A percentile compares a stretch with the other conserved stretches of the same genome.
Conservation (phyloP, 371 early-diverging fungal species). For the Dipsacomyces acuminosporus region DNA sequence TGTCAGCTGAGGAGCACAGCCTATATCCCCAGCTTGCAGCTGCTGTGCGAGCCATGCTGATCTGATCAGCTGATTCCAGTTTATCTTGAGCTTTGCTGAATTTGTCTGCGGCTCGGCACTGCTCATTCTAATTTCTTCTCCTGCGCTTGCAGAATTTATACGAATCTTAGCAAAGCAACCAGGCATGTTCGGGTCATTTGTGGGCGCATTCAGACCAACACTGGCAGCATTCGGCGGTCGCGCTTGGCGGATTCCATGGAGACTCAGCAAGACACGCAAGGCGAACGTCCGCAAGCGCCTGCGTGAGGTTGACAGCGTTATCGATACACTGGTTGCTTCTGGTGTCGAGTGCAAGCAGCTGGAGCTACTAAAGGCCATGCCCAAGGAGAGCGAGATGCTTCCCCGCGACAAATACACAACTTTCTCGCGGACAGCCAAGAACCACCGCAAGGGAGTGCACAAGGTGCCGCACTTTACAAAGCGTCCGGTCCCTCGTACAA, state of each 20-base stretch:
- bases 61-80: background rate
- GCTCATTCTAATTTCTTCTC: background rate
- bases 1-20: background rate
- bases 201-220: conserved; percentile 45
- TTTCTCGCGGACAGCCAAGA: conserved; percentile 70
- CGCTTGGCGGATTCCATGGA: conserved; percentile 63
- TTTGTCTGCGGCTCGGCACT: background rate
- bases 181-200: conserved; percentile 39
- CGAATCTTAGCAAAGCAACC: too few species aligned
- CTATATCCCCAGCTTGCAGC: background rate
- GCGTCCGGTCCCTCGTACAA: conserved; percentile 72
- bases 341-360: conserved; percentile 87
- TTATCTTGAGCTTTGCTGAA: background rate
- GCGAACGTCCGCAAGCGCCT: conserved; percentile 91
- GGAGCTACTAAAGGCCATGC: conserved; percentile 67
- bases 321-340: conserved; percentile 74
- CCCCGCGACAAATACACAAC: conserved; percentile 92
- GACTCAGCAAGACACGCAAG: conserved; percentile 88
- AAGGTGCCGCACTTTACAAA: conserved; percentile 95
- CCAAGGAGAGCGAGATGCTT: conserved; percentile 80
- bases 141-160: background rate
- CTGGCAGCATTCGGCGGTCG: conserved; percentile 48
- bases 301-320: conserved; percentile 83
- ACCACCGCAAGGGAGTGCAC: conserved; percentile 90
- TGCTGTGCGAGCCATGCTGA: background rate